Percentiles rank a stretch among this genome's conserved stretches.
Conservation (phyloP, 345 rosid genomes). For the Luvunga scandens region DNA sequence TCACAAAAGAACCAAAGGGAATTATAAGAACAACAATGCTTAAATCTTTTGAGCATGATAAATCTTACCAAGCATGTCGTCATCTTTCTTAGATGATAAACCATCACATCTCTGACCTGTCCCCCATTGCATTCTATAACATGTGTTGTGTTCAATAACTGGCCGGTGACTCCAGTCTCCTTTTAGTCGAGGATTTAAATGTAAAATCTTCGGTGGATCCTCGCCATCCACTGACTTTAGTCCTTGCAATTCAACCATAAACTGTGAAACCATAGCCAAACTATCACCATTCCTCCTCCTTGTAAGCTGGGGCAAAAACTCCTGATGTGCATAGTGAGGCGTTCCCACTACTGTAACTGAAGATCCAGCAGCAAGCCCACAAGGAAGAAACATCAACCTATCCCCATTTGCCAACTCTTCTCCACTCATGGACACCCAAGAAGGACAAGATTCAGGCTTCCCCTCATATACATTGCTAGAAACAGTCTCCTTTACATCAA, state of each 20-base stretch:
- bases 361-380: conserved; percentile 94
- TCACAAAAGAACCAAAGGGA: background rate
- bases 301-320: conserved; percentile 72
- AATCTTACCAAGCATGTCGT: conserved; percentile 74
- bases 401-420: conserved; percentile 68
- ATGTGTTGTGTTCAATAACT: conserved; percentile 94
- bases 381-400: conserved; percentile 79
- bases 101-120: conserved; percentile 94
- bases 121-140: conserved; percentile 99
- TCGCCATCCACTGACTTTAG: conserved; percentile 88
- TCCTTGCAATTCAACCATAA: conserved; percentile 94
- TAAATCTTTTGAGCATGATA: background rate
- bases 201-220: conserved; percentile 94
- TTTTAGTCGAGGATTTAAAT: conserved; percentile 85
- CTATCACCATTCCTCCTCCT: conserved; percentile 50
- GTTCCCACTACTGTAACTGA: conserved; percentile 93
- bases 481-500: conserved; percentile 41
- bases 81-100: conserved; percentile 69
- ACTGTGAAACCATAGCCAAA: conserved; percentile 80
- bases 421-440: conserved; percentile 71
- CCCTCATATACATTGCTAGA: conserved; percentile 40
- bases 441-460: conserved; percentile 66
- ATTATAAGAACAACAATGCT: background rate
- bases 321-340: conserved; percentile 79
- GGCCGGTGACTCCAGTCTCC: conserved; percentile 93